phyloP scores from a whole-genome alignment of 225 moss, liverwort and hornwort species.

The Ulota crispa region DNA sequence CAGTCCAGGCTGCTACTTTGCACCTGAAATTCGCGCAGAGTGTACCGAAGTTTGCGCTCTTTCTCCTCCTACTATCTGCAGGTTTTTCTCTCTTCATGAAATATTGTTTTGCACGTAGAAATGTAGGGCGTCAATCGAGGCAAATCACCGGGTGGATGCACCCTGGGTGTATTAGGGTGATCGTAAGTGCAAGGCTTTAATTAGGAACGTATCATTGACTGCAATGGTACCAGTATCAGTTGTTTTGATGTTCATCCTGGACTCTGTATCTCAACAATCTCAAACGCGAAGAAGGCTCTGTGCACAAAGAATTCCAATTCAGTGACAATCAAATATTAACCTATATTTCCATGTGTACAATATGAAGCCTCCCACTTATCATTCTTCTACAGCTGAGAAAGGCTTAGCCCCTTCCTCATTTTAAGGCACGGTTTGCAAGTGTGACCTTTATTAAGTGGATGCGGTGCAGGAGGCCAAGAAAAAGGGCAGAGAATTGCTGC shows the following conservation, averaged over 20 bases:
- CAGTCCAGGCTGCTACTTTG: constrained; percentile 76
- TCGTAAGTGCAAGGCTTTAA: neutral
- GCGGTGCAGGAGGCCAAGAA: constrained; percentile 73
- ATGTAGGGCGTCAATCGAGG: neutral
- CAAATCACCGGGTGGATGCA: neutral
- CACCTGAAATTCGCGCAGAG: constrained; percentile 72
- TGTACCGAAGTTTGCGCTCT: constrained; percentile 75
- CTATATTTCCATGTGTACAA: neutral
- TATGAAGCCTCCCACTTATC: constrained; percentile 5
- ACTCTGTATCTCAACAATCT: neutral
- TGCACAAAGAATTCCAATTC: constrained; percentile 2
- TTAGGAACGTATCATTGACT: neutral
- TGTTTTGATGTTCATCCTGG: neutral
- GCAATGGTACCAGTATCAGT: neutral
- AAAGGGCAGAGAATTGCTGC: constrained; percentile 93
- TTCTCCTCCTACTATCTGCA: constrained; percentile 75
- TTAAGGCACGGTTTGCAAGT: neutral
- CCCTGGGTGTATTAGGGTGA: neutral
- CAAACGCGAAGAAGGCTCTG: constrained; percentile 4
- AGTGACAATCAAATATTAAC: neutral
- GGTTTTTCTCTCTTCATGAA: constrained; percentile 35
- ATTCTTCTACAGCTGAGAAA: neutral
- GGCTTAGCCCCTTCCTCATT: neutral
- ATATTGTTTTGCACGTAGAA: neutral
- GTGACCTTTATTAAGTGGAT: neutral